Percentiles rank a stretch among this genome's conserved stretches.
Conservation (phyloP, 139 green algal species). For the Pleodorina starrii region DNA sequence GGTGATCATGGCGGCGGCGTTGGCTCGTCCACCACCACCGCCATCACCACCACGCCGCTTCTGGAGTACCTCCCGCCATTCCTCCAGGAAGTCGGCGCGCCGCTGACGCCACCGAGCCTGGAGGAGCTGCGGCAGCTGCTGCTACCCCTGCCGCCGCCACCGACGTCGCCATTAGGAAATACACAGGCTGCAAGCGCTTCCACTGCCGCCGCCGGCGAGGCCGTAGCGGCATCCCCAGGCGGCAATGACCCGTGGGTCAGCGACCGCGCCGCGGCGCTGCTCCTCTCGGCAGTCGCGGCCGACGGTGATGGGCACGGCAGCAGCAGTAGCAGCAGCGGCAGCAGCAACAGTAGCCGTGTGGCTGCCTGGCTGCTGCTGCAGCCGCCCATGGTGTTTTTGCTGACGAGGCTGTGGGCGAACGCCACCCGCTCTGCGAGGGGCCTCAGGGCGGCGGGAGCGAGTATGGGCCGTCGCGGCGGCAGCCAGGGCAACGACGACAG, state of each 20-base stretch:
- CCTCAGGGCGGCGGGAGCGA: background rate
- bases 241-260: constrained; percentile 5
- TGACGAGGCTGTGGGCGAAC: background rate
- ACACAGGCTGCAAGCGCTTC: background rate
- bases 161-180: too few relatives aligned
- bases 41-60: background rate
- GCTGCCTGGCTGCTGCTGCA: constrained; percentile 21
- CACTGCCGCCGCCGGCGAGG: too few relatives aligned
- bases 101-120: background rate
- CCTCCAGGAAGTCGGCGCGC: background rate
- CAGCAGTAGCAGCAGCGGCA: background rate
- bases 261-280: background rate
- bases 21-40: background rate
- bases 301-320: background rate
- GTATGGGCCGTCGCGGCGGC: background rate
- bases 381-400: constrained; percentile 4
- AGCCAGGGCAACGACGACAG: background rate
- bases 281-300: background rate
- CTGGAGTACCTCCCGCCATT: background rate
- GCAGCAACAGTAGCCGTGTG: background rate
- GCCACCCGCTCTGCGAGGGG: background rate
- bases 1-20: too few relatives aligned
- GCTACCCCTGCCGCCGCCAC: too few relatives aligned
- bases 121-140: constrained; percentile 16
- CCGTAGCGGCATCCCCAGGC: too few relatives aligned